These are phyloP conservation scores for Mucor saturninus DNA, from an alignment of 371 early-diverging fungal genomes.

Conservation along the genomic window DNA sequence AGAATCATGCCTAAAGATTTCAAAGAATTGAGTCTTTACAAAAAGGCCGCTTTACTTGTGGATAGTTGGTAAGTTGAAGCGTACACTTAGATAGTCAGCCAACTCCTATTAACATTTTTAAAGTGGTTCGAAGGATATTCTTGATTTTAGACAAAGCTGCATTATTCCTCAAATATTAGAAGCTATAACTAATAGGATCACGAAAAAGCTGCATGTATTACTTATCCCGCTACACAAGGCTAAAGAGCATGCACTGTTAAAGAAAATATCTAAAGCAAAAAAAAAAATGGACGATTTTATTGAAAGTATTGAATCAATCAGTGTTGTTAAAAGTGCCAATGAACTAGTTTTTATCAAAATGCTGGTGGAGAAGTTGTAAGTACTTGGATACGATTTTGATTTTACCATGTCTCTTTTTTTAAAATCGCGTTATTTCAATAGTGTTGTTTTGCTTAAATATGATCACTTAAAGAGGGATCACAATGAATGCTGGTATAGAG, in stretches of 20 bases:
- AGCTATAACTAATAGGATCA: slow-evolving; percentile 16
- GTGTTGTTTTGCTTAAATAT: slow-evolving; percentile 13
- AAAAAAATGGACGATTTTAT: slow-evolving; percentile 18
- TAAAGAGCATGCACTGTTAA: slow-evolving; percentile 18
- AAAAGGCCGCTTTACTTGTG: slow-evolving; percentile 13
- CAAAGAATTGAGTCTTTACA: slow-evolving; percentile 15
- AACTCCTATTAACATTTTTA: slow-evolving; percentile 14
- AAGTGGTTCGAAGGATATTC: slow-evolving; percentile 13
- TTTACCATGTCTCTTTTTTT: slow-evolving; percentile 9
- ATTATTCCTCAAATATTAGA: slow-evolving; percentile 19
- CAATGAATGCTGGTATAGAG: slow-evolving; percentile 16
- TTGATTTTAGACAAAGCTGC: slow-evolving; percentile 13
- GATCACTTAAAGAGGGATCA: slow-evolving; percentile 13
- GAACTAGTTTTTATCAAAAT: slow-evolving; percentile 21
- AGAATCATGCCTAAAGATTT: slow-evolving; percentile 14
- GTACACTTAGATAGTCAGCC: slow-evolving; percentile 16
- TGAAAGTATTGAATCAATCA: slow-evolving; percentile 15
- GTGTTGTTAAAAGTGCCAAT: slow-evolving; percentile 17
- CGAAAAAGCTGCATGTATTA: slow-evolving; percentile 13
- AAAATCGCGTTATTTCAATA: slow-evolving; percentile 17
- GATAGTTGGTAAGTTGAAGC: slow-evolving; percentile 23
- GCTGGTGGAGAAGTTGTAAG: slow-evolving; percentile 1
- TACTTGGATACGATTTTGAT: slow-evolving; percentile 12
- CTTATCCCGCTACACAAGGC: slow-evolving; percentile 4
- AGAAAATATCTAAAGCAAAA: slow-evolving; percentile 10